Evolutionary conservation across 2,329 filamentous ascomycete species (phyloP), one percentile per base, ranked within the genome.

Genomic region (Pseudogymnoascus sp.): DNA sequence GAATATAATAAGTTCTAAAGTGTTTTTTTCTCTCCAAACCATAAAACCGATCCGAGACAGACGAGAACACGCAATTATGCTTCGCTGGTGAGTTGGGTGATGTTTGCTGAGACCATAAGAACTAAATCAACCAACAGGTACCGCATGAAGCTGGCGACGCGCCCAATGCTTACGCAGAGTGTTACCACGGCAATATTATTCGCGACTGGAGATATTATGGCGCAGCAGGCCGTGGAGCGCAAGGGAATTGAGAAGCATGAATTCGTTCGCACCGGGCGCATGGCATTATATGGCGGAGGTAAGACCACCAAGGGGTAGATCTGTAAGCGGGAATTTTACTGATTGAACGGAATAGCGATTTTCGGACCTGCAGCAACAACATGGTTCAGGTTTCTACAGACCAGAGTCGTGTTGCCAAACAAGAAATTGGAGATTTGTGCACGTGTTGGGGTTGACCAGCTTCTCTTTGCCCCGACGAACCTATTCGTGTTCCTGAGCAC

Each of bases 101-200:
- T 16, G 10, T 35, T 56, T 56, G 5, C 50, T 33, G 29, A 35
- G 50, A 56, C n/a, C n/a, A 1, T 33, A 6, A 10, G 16, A 10
- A 56, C 50, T 56, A 56, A 56, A 56, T 26, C 29, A 31, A 21
- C 29, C 29, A 19, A 56, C 70, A 90, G 93, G 92, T 97, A 97
- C 80, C 91, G 96, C 78, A 81, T 85, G 73, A 89, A 86, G 76
- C 82, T 97, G 74, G 87, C 89, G 70, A 84, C 86, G 71, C 85
- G 90, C 73, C 93, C 93, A 65, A 80, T 97, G 70, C 85, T 97
- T 72, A 97, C 93, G 10, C 91, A 96, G 80, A 90, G 88, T 74
- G 79, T 96, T 70, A 96, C 92, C 63, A 97, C 93, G 40, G 89
- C 91, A 59, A 83, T 97, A 65, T 87, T 99, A 67, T 99, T 97